A percentile compares a stretch with the other conserved stretches of the same genome.
Conservation (phyloP, 2,329 filamentous ascomycete species). For the Mycosphaerella arachidis region DNA sequence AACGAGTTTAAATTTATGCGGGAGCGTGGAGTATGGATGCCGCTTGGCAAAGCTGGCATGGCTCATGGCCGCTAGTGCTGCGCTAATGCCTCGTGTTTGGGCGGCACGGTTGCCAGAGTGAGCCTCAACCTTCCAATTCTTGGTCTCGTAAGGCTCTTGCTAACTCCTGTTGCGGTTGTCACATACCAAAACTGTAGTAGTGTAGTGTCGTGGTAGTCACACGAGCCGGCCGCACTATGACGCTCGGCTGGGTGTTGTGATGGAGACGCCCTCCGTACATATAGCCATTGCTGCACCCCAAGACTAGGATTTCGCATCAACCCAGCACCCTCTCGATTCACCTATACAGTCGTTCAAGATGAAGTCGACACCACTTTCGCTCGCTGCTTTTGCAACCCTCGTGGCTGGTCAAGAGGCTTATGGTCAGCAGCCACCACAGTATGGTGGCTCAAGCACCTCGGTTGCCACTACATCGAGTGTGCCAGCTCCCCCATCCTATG, state of each 20-base stretch:
- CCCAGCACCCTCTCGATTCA: background rate
- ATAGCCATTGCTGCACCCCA: background rate
- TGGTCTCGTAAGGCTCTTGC: background rate
- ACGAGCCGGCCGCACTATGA: conserved; percentile 1
- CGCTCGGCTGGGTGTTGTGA: background rate
- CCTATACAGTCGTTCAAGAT: background rate
- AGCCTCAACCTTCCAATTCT: background rate
- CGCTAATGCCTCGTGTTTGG: background rate
- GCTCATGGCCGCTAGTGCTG: background rate
- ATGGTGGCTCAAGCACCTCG: background rate
- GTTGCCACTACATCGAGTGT: background rate
- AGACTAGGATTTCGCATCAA: background rate
- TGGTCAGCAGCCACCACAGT: background rate
- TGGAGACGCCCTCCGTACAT: background rate
- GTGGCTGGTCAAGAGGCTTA: background rate
- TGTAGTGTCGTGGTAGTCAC: background rate
- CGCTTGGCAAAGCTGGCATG: background rate
- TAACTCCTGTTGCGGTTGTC: background rate
- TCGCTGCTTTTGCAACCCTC: background rate
- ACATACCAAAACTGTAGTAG: background rate
- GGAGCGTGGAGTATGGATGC: background rate
- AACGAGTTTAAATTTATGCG: background rate
- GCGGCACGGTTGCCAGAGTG: background rate
- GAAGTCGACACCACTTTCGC: conserved; percentile 1
- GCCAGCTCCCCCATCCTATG: background rate